phyloP scores from a whole-genome alignment of 805 yeast genomes.

The Ascoidea asiatica region DNA sequence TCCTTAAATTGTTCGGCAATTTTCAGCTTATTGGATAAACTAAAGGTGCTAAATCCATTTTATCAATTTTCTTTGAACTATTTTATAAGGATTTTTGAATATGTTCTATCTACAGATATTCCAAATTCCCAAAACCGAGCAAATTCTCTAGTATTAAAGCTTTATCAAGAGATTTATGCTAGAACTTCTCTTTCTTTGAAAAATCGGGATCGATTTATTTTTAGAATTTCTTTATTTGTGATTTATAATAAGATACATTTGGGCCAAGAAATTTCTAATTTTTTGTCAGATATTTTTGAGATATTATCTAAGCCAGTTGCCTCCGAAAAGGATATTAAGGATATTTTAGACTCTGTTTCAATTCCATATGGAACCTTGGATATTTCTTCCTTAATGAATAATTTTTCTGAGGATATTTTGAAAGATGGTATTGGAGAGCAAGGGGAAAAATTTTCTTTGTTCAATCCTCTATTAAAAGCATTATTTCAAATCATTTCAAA shows the following conservation, averaged over 20 bases:
- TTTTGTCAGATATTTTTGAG: not conserved
- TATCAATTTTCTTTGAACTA: conserved; percentile 46
- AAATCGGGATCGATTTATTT: conserved; percentile 27
- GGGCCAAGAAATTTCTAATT: not conserved
- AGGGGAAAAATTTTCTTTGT: not conserved
- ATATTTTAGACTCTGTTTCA: not conserved
- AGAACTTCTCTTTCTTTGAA: conserved; percentile 32
- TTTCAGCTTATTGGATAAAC: conserved; percentile 29
- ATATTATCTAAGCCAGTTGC: no score
- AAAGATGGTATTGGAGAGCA: not conserved
- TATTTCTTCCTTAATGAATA: not conserved
- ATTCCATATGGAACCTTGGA: not conserved
- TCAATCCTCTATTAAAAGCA: not conserved
- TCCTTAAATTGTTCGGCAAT: conserved; percentile 42
- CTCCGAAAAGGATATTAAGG: not conserved
- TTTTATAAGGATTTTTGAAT: conserved; percentile 22
- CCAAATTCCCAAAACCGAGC: conserved; percentile 12
- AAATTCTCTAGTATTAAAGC: conserved; percentile 17
- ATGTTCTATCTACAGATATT: conserved; percentile 15
- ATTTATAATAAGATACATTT: conserved; percentile 9
- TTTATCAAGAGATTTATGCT: conserved; percentile 36
- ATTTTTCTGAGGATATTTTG: conserved; percentile 1
- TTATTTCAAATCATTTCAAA: not conserved
- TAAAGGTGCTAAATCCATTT: conserved; percentile 30
- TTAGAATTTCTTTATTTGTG: conserved; percentile 27